These are phyloP conservation scores for Arxiozyma telluris DNA, from an alignment of 1,139 yeast species.

Conservation along the genomic window DNA sequence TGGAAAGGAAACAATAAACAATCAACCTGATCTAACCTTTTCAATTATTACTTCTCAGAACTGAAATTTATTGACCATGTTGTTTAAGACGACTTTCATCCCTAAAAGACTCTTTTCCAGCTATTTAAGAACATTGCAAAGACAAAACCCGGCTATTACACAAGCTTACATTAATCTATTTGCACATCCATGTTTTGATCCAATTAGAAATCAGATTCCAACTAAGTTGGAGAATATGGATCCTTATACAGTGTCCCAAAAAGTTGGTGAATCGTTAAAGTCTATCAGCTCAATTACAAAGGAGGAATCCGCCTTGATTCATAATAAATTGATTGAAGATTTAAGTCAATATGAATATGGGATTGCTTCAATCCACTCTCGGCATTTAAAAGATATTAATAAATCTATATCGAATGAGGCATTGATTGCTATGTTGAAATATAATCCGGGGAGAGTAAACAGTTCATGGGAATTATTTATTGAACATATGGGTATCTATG, in stretches of 20 bases:
- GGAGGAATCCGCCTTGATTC: conserved; percentile 15
- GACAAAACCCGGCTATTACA: conserved; percentile 2
- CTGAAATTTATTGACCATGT: not conserved
- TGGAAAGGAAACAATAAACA: too few species aligned
- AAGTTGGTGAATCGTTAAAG: conserved; percentile 10
- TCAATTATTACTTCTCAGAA: too few species aligned
- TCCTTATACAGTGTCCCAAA: conserved; percentile 18
- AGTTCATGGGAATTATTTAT: conserved; percentile 26
- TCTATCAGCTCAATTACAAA: conserved; percentile 4
- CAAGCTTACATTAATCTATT: conserved; percentile 9
- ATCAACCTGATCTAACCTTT: not conserved
- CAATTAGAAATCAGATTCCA: conserved; percentile 12
- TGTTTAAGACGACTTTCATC: not conserved
- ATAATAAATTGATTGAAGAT: conserved; percentile 24
- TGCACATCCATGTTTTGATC: conserved; percentile 13
- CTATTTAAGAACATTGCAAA: conserved; percentile 2
- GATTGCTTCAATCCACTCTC: conserved; percentile 23
- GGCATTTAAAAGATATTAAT: conserved; percentile 13
- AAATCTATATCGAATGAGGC: conserved; percentile 13
- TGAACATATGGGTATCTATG: conserved; percentile 7
- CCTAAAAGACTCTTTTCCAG: conserved; percentile 5
- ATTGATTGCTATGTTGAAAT: conserved; percentile 16
- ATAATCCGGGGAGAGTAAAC: conserved; percentile 28
- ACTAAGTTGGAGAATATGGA: conserved; percentile 7
- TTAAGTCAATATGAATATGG: conserved; percentile 22